Conservation (phyloP, 352 stramenopile species). For the Phytopythium oedochilum region DNA sequence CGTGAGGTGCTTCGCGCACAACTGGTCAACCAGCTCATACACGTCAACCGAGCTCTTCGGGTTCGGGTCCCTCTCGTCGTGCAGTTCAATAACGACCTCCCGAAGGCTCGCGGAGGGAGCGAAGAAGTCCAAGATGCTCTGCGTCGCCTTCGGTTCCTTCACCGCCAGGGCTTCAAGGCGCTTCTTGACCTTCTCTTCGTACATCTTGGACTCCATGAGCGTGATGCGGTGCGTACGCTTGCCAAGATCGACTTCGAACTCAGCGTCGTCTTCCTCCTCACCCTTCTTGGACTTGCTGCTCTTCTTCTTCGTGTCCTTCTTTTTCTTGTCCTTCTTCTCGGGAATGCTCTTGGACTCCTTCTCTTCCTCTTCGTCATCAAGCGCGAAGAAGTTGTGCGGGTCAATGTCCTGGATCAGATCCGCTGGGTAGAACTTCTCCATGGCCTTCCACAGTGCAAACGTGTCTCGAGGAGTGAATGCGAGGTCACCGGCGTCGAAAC, state of each 20-base stretch:
- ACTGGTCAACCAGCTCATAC: slow-evolving; percentile 62
- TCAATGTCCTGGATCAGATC: slow-evolving; percentile 90
- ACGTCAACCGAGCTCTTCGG: slow-evolving; percentile 61
- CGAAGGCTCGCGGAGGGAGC: slow-evolving; percentile 57
- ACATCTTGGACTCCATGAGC: slow-evolving; percentile 96
- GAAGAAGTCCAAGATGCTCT: slow-evolving; percentile 81
- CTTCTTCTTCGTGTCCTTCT: slow-evolving; percentile 57
- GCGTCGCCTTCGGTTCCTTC: slow-evolving; percentile 87
- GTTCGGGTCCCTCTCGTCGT: slow-evolving; percentile 41
- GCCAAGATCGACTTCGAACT: slow-evolving; percentile 63
- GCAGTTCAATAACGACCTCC: slow-evolving; percentile 50
- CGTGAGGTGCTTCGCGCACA: slow-evolving; percentile 55
- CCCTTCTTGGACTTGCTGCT: slow-evolving; percentile 61
- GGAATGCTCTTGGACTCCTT: slow-evolving; percentile 14
- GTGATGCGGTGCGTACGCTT: slow-evolving; percentile 93
- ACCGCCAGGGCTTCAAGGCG: slow-evolving; percentile 85
- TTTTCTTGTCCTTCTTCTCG: slow-evolving; percentile 53
- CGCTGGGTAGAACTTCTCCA: slow-evolving; percentile 65
- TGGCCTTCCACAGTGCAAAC: slow-evolving; percentile 93
- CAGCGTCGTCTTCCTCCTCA: slow-evolving; percentile 60
- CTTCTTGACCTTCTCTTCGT: slow-evolving; percentile 95
- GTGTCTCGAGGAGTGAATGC: slow-evolving; percentile 97
- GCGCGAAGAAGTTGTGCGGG: slow-evolving; percentile 93
- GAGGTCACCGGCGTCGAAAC: slow-evolving; percentile 76
- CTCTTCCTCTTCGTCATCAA: slow-evolving; percentile 44